Conservation (phyloP, 1,284 basidiomycete genomes). For the Cystobasidium slooffiae region DNA sequence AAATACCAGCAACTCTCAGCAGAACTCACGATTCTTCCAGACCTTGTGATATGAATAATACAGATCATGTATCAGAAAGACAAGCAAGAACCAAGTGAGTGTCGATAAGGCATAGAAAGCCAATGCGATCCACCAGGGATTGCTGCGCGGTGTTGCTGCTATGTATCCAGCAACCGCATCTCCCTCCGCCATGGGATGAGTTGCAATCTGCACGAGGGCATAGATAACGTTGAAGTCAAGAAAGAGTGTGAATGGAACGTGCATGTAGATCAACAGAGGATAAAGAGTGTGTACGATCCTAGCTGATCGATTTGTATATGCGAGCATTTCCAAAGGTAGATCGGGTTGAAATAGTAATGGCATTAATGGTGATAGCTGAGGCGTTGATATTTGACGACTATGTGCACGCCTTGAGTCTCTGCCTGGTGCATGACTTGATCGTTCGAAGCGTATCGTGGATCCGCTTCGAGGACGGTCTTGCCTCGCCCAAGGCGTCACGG, state of each 20-base stretch:
- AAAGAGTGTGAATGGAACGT: slow-evolving; percentile 55
- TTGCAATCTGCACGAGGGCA: slow-evolving; percentile 53
- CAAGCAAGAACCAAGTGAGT: slow-evolving; percentile 44
- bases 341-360: slow-evolving; percentile 30
- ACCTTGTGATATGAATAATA: slow-evolving; percentile 25
- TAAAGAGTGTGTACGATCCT: slow-evolving; percentile 39
- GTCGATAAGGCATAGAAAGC: slow-evolving; percentile 47
- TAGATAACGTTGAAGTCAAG: slow-evolving; percentile 56
- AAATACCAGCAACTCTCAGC: neutral
- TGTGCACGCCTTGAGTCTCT: neutral
- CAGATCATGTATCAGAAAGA: slow-evolving; percentile 43
- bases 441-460: neutral
- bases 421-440: neutral
- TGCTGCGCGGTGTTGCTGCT: slow-evolving; percentile 16
- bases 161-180: neutral
- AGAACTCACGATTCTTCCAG: slow-evolving; percentile 47
- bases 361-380: slow-evolving; percentile 18
- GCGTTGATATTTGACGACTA: neutral
- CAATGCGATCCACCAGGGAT: slow-evolving; percentile 47
- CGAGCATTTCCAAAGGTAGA: slow-evolving; percentile 15
- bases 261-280: slow-evolving; percentile 47
- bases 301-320: slow-evolving; percentile 5
- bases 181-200: slow-evolving; percentile 27
- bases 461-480: neutral
- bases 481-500: neutral